phyloP scores from a whole-genome alignment of 305 asterid species.

The Fraxinus dipetala region DNA sequence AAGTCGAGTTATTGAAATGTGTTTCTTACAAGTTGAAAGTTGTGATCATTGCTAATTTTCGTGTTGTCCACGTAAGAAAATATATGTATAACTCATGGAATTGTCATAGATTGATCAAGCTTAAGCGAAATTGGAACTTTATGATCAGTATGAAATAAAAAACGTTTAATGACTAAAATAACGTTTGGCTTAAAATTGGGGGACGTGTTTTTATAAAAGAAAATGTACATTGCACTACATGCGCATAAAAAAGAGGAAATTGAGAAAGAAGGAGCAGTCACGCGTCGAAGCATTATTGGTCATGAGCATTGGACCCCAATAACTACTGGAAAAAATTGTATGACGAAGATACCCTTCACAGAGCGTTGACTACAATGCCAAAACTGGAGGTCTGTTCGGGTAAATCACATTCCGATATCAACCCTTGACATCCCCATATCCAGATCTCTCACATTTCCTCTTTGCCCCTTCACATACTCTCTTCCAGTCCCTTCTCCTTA shows the following conservation, averaged over 20 bases:
- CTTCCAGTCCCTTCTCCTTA: slow-evolving; percentile 22
- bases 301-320: background rate
- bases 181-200: background rate
- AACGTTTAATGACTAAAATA: background rate
- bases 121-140: background rate
- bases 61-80: background rate
- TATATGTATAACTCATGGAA: background rate
- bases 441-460: slow-evolving; percentile 19
- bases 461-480: slow-evolving; percentile 4
- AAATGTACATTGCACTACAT: background rate
- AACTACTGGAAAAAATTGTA: background rate
- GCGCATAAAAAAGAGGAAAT: background rate
- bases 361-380: background rate
- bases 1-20: background rate
- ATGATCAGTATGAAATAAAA: background rate
- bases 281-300: background rate
- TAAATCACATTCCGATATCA: slow-evolving; percentile 14
- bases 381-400: slow-evolving; percentile 29
- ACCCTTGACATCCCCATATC: slow-evolving; percentile 14
- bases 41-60: background rate
- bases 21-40: background rate
- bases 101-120: background rate
- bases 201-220: background rate
- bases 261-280: background rate
- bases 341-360: background rate